Base-by-base conservation (phyloP, 2,329 filamentous ascomycete genomes). In the Fusarium paranaense region DNA sequence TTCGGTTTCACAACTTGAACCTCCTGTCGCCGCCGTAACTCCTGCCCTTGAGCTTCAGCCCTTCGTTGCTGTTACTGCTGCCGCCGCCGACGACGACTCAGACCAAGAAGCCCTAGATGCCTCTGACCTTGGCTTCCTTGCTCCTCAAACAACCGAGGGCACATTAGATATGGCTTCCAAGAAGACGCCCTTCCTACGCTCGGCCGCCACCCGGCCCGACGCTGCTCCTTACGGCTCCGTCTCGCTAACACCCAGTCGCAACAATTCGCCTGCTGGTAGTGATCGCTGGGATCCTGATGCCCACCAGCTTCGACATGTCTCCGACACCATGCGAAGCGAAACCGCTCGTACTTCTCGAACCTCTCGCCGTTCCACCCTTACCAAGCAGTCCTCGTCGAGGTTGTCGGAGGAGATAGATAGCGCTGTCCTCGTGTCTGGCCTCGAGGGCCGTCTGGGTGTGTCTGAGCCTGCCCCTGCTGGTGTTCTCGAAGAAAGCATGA, bases 361-460 rank as follows among this genome's bases (percentile, higher is more conserved):
- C 47, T 82, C 82, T 20, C 77, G 76, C 40, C 82, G 79, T 22
- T 84, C 82, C 33, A 68, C 68, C 20, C 61, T 76, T 18, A 81
- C 81, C 68, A 74, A 74, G 10, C 78, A 77, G 47, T 79, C 80
- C 56, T 81, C 82, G 14, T 82, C 78, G n/a, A 81, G 82, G 45
- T 66, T 81, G 27, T 88, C 88, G 5, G 86, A 87, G 47, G 87
- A 89, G 69, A 81, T 90, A 22, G 87, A 88, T 32, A 85, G 85
- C 37, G 85, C 87, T 18, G 83, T 86, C 35, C 82, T 90, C n/a
- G 84, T 86, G 42, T 85, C 86, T 22, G 87, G 89, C 33, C 81
- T 89, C 8, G 88, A 89, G 45, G 86, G 88, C 56, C 86, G 89
- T 42, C 88, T 88, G 76, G 85, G 87, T 32, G 78, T 88, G n/a